Conservation (phyloP, 129 eudicot species). For the Tagetes erecta region DNA sequence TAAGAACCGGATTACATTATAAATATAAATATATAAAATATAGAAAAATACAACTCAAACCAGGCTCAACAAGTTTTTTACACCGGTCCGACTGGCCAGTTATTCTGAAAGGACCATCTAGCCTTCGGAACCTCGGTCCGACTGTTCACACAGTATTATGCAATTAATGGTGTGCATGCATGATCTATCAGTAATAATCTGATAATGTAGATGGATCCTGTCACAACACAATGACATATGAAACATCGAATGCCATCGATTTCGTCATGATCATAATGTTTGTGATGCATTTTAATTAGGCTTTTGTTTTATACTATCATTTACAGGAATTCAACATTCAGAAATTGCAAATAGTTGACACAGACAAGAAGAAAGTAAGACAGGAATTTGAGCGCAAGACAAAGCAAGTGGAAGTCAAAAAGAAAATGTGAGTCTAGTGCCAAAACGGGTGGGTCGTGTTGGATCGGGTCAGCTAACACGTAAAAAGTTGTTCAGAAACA, state of each 20-base stretch:
- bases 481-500: neutral
- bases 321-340: conserved; percentile 81
- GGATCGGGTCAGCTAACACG: neutral
- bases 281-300: neutral
- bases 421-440: conserved; percentile 55
- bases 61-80: no score
- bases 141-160: neutral
- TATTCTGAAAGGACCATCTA: no score
- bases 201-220: neutral
- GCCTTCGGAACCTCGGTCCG: no score
- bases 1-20: no score
- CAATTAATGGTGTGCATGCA: neutral
- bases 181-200: neutral
- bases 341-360: conserved; percentile 73
- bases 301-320: neutral
- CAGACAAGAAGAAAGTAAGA: conserved; percentile 73
- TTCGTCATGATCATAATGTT: neutral
- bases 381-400: conserved; percentile 76
- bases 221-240: no score
- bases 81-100: no score
- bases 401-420: conserved; percentile 77
- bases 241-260: neutral
- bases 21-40: no score
- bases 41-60: no score
- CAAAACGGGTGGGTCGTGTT: neutral